Evolutionary conservation across 148 eudicot species (phyloP), one percentile per base, ranked within the genome.

Genomic region (Nyssa sinensis): DNA sequence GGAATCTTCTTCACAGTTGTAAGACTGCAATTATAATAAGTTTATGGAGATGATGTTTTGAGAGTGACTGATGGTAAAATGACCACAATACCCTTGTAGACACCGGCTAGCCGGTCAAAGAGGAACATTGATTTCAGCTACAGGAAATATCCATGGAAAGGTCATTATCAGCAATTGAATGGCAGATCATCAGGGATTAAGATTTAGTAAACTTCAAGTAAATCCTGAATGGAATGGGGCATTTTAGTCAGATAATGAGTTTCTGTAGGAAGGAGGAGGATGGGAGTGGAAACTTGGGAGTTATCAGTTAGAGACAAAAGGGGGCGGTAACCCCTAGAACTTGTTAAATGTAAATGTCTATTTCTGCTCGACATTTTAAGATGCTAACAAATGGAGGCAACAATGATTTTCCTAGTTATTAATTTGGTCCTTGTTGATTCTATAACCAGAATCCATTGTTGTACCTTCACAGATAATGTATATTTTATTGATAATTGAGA

Each of bases 1-100:
- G 72, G 35, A 69, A 11, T 21, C 29, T 30, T n/a, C 73, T 69
- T 57, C 73, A 57, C 27, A 63, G 39, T 19, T 13, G 30, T 44
- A 14, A 44, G 19, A 44, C 17, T 44, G 51, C 51, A 0, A 1
- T 44, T 44, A 44, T 44, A 11, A 14, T 19, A n/a, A 30, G 39
- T 63, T 30, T 32, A 63, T 63, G 17, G 37, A 63, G 7, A 63
- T 31, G 0, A 31, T 17, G n/a, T 1, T 31, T 62, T 30, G 66
- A 31, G 66, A 62, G 66, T 63, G 66, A 63, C 39, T 63, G 23
- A 10, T 30, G 11, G 14, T 21, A 0, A 27, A 27, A 17, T 8
- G 31, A 27, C 51, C 19, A 11, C 16, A 11, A 14, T 44, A 19
- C 16, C 51, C 51, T 1, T 44, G 51, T 8, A 23, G 11, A 7